Evolutionary conservation across 1,284 basidiomycete species (phyloP).

Genomic region (Malassezia slooffiae): DNA sequence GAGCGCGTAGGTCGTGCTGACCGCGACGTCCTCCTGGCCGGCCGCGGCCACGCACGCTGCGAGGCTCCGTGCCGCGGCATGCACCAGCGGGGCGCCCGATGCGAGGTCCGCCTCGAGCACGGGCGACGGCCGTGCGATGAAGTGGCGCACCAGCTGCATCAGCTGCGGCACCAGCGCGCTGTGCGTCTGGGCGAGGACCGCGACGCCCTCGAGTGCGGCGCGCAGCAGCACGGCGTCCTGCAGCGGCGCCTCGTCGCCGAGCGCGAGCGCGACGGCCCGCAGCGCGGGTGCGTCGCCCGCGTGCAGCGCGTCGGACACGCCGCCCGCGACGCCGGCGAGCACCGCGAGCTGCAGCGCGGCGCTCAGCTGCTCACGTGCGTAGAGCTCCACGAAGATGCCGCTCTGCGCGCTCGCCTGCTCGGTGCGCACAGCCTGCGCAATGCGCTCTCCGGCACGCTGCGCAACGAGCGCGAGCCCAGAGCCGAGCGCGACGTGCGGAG

Average conservation of each 20-base stretch:
- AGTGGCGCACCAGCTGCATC: slow-evolving; percentile 70
- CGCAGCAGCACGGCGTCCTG: slow-evolving; percentile 71
- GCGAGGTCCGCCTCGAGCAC: slow-evolving; percentile 60
- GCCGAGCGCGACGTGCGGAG: slow-evolving; percentile 23
- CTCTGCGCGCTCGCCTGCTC: background rate
- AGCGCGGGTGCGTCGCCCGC: slow-evolving; percentile 57
- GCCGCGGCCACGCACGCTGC: slow-evolving; percentile 75
- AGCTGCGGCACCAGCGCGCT: slow-evolving; percentile 65
- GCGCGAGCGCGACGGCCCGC: slow-evolving; percentile 60
- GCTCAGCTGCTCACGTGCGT: slow-evolving; percentile 26
- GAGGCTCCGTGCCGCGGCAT: slow-evolving; percentile 76
- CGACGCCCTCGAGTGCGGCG: slow-evolving; percentile 68
- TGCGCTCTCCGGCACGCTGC: background rate
- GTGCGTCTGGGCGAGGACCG: slow-evolving; percentile 71
- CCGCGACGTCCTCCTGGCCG: slow-evolving; percentile 75
- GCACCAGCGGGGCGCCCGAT: slow-evolving; percentile 63
- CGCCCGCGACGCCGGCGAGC: slow-evolving; percentile 65
- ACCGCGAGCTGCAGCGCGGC: slow-evolving; percentile 67
- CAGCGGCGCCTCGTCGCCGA: slow-evolving; percentile 70
- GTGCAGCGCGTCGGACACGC: slow-evolving; percentile 46
- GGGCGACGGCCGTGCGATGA: slow-evolving; percentile 74
- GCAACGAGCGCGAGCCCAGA: background rate
- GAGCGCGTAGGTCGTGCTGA: slow-evolving; percentile 90
- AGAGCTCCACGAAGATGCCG: slow-evolving; percentile 17
- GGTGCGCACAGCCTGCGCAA: background rate